These are phyloP conservation scores for Lophium mytilinum DNA, from an alignment of 495 filamentous ascomycete genomes.

Conservation along the genomic window DNA sequence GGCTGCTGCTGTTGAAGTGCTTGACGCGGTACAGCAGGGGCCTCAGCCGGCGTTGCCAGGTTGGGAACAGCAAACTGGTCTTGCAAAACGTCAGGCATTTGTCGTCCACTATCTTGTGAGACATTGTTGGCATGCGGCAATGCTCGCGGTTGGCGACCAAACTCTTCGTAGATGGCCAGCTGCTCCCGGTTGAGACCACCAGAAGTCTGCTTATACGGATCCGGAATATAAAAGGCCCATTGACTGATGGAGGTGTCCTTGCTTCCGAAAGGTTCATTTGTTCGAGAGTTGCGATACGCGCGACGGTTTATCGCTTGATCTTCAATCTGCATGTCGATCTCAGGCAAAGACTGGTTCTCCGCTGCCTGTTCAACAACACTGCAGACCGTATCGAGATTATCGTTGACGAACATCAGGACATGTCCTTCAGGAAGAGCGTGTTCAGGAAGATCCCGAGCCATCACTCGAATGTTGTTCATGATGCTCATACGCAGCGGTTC, in stretches of 20 bases:
- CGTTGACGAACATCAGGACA: constrained; percentile 96
- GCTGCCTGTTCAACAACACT: constrained; percentile 88
- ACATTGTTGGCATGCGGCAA: constrained; percentile 47
- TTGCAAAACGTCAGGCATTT: constrained; percentile 68
- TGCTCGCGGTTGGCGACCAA: constrained; percentile 70
- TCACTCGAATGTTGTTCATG: constrained; percentile 81
- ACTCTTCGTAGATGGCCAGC: constrained; percentile 91
- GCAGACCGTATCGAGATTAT: constrained; percentile 90
- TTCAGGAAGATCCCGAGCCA: constrained; percentile 60
- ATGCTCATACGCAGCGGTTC: constrained; percentile 94
- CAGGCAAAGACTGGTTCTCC: constrained; percentile 81
- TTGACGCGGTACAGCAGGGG: constrained; percentile 65
- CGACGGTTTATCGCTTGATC: constrained; percentile 63
- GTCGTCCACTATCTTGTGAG: constrained; percentile 50
- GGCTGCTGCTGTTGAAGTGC: constrained; percentile 45
- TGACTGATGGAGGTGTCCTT: constrained; percentile 67
- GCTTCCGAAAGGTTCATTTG: constrained; percentile 61
- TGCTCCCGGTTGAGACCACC: constrained; percentile 84
- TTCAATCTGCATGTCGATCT: constrained; percentile 89
- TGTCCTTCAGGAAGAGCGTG: constrained; percentile 74
- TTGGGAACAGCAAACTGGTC: constrained; percentile 75
- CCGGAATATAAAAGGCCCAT: constrained; percentile 82
- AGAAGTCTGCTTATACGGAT: constrained; percentile 74
- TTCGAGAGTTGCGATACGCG: constrained; percentile 58
- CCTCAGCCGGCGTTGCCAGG: constrained; percentile 72